phyloP scores from a whole-genome alignment of 169 alveolate genomes.

The Eimeria brunetti region DNA sequence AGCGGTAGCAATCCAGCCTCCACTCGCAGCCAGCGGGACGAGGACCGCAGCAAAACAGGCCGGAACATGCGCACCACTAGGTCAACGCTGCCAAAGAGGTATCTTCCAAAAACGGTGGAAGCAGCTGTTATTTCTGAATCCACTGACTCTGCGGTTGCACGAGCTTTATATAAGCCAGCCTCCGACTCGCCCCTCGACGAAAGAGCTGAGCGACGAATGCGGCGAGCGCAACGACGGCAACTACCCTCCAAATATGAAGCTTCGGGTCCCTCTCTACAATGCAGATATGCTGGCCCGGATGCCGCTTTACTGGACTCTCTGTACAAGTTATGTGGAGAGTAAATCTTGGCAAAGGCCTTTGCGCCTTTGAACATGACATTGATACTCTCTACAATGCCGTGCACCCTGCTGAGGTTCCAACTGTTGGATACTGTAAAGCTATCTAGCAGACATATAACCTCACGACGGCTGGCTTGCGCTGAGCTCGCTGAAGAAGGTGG shows the following conservation, averaged over 20 bases:
- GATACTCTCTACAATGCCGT: constrained; percentile 57
- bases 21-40: constrained; percentile 70
- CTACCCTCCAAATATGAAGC: not conserved
- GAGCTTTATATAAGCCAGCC: not conserved
- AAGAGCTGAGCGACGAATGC: not conserved
- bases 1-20: constrained; percentile 51
- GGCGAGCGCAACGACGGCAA: constrained; percentile 32
- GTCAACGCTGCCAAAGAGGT: constrained; percentile 45
- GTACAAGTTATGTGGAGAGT: not conserved
- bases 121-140: not conserved
- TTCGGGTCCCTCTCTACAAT: not conserved
- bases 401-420: constrained; percentile 41
- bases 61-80: constrained; percentile 39
- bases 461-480: not conserved
- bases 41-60: constrained; percentile 16
- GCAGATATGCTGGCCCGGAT: not conserved
- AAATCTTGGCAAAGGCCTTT: constrained; percentile 59
- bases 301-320: not conserved
- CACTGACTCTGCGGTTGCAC: not conserved
- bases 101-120: constrained; percentile 5
- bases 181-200: not conserved
- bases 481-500: not conserved
- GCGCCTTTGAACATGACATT: constrained; percentile 37
- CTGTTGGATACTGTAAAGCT: constrained; percentile 42
- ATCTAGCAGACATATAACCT: constrained; percentile 25